These are phyloP conservation scores for Claviceps sp. DNA, from an alignment of 2,329 filamentous ascomycete genomes.

Conservation along the genomic window DNA sequence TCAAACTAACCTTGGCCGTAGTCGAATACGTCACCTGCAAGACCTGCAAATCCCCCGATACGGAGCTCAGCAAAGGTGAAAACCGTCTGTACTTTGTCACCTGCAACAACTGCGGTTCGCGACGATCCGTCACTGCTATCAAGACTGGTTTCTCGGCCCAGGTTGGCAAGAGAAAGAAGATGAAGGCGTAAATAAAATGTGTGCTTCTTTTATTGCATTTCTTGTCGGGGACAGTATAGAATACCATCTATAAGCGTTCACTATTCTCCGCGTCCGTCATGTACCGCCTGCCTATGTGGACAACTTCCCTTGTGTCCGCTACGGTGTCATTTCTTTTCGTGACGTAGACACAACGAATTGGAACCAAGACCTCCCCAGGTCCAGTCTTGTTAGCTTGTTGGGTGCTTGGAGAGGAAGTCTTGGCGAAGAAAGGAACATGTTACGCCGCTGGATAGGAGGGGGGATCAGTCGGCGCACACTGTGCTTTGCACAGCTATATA, in stretches of 20 bases:
- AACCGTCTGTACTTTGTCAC: slow-evolving; percentile 99
- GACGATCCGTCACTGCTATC: slow-evolving; percentile 90
- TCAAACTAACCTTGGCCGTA: slow-evolving; percentile 15
- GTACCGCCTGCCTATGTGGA: too few relatives aligned
- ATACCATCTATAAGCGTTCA: not conserved
- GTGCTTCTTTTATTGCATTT: slow-evolving; percentile 1
- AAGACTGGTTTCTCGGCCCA: slow-evolving; percentile 99
- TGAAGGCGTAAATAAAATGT: slow-evolving; percentile 57
- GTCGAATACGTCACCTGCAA: slow-evolving; percentile 99
- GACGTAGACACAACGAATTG: too few relatives aligned
- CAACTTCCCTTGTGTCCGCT: not conserved
- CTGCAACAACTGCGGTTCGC: slow-evolving; percentile 69
- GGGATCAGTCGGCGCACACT: too few relatives aligned
- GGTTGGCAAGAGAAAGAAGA: slow-evolving; percentile 96
- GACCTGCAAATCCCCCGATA: slow-evolving; percentile 89
- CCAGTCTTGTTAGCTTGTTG: too few relatives aligned
- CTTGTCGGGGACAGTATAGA: not conserved
- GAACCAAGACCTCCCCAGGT: too few relatives aligned
- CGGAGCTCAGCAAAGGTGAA: slow-evolving; percentile 95
- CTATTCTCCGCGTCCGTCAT: not conserved
- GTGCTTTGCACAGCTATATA: too few relatives aligned
- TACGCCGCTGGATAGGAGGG: too few relatives aligned
- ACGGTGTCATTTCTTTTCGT: not conserved
- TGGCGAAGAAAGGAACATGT: too few relatives aligned
- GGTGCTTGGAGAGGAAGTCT: too few relatives aligned